Percentiles rank a stretch among this genome's conserved stretches.
Evolutionary conservation across 2,329 filamentous ascomycete species (phyloP).

Genomic region (Falciphora oryzae): DNA sequence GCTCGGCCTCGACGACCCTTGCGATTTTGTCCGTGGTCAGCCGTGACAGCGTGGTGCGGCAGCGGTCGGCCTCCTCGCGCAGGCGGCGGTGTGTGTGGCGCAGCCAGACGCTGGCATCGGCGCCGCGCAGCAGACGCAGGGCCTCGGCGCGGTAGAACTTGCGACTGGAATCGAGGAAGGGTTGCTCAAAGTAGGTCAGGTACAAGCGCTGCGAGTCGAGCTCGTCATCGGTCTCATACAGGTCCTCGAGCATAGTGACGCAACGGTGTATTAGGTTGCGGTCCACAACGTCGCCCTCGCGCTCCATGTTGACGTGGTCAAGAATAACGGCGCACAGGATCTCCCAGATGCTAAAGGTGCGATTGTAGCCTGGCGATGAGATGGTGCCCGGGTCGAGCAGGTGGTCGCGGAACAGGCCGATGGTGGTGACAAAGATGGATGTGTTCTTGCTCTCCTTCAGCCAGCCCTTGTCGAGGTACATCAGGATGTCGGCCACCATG

Average conservation of each 20-base stretch:
- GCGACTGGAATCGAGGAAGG: constrained; percentile 65
- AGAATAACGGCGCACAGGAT: constrained; percentile 78
- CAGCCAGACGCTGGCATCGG: constrained; percentile 78
- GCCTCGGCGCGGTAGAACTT: constrained; percentile 74
- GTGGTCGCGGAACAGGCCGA: constrained; percentile 82
- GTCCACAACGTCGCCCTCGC: constrained; percentile 84
- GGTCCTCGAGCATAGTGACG: constrained; percentile 79
- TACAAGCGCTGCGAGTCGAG: constrained; percentile 78
- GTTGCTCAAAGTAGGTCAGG: constrained; percentile 72
- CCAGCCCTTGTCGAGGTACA: constrained; percentile 93
- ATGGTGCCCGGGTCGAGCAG: constrained; percentile 50
- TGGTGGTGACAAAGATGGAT: constrained; percentile 77
- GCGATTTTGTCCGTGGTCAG: constrained; percentile 69
- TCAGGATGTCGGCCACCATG: constrained; percentile 67
- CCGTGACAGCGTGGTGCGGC: constrained; percentile 71
- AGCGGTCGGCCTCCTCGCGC: constrained; percentile 74
- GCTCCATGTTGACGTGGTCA: constrained; percentile 88
- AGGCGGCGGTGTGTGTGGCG: constrained; percentile 69
- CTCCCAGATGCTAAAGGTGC: constrained; percentile 50
- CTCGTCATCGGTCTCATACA: constrained; percentile 79
- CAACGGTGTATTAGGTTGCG: constrained; percentile 75
- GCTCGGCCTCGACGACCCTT: constrained; percentile 69
- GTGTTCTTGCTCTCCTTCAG: constrained; percentile 64
- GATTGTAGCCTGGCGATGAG: constrained; percentile 17
- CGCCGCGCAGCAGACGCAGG: constrained; percentile 65